Evolutionary conservation across 352 stramenopile species (phyloP).

Genomic region (Phytophthora tentaculata): DNA sequence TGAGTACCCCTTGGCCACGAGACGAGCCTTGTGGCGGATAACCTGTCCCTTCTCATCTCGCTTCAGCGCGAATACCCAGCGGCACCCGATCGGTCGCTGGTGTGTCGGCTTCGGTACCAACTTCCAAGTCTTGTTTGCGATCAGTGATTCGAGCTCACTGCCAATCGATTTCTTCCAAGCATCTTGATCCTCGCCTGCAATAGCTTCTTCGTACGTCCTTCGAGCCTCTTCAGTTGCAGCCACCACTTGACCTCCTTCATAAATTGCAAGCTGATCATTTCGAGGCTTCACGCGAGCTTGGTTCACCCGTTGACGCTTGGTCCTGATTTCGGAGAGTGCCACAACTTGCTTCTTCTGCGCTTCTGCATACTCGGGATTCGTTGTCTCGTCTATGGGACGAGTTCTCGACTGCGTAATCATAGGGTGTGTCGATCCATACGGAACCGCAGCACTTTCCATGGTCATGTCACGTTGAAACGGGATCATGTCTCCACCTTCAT

Average conservation of each 20-base stretch:
- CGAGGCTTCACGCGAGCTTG: background rate
- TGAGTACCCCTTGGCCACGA: slow-evolving; percentile 2
- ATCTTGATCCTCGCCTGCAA: too few species aligned
- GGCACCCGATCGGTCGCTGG: background rate
- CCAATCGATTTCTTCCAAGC: too few species aligned
- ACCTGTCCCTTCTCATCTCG: background rate
- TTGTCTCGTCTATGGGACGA: background rate
- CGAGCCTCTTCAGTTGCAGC: background rate
- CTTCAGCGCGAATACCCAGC: slow-evolving; percentile 9
- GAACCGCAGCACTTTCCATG: background rate
- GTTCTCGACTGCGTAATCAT: background rate
- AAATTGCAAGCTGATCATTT: background rate
- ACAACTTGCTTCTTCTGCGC: background rate
- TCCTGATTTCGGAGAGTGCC: background rate
- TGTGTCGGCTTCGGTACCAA: background rate
- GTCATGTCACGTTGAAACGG: slow-evolving; percentile 1
- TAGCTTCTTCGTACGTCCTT: background rate
- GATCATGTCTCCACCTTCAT: background rate
- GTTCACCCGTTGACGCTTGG: background rate
- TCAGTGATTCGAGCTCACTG: background rate
- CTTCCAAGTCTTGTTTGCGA: background rate
- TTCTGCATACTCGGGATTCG: background rate
- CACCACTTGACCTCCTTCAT: background rate
- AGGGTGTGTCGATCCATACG: background rate
- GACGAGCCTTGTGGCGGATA: background rate